These are phyloP conservation scores for Posidonia australis DNA, from an alignment of 106 monocot genomes.

Conservation along the genomic window DNA sequence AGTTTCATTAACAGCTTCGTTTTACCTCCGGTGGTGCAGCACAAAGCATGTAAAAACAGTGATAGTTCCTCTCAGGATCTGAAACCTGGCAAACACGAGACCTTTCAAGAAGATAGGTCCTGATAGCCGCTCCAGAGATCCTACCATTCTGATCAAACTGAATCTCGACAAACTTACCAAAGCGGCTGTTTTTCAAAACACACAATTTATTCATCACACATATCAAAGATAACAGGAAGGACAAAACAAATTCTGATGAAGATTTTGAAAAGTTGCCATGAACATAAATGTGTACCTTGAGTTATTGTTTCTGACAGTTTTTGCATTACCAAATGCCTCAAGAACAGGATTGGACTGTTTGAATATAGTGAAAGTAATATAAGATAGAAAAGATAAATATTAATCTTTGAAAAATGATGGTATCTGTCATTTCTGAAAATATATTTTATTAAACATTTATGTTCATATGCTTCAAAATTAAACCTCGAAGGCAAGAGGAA, in stretches of 20 bases:
- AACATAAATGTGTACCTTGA: constrained; percentile 43
- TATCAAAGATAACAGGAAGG: neutral
- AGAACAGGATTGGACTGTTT: constrained; percentile 93
- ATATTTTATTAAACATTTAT: too few species aligned
- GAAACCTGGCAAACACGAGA: constrained; percentile 67
- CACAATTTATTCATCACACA: neutral
- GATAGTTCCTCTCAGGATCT: constrained; percentile 60
- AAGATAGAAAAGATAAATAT: neutral
- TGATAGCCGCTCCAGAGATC: constrained; percentile 56
- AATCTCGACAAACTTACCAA: constrained; percentile 64
- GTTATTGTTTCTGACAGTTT: constrained; percentile 92
- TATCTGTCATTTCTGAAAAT: neutral
- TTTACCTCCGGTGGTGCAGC: constrained; percentile 54
- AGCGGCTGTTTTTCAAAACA: constrained; percentile 29
- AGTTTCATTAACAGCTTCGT: neutral
- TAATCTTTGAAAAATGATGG: neutral
- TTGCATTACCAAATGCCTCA: constrained; percentile 98
- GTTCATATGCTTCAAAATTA: too few species aligned
- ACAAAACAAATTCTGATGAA: neutral
- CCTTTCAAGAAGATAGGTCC: constrained; percentile 54
- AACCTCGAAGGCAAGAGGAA: neutral
- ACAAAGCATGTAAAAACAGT: constrained; percentile 65
- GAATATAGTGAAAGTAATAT: neutral
- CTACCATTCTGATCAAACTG: constrained; percentile 42
- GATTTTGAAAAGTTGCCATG: neutral